phyloP scores from a whole-genome alignment of 2,329 filamentous ascomycete species.

The Aspergillus alliaceus region DNA sequence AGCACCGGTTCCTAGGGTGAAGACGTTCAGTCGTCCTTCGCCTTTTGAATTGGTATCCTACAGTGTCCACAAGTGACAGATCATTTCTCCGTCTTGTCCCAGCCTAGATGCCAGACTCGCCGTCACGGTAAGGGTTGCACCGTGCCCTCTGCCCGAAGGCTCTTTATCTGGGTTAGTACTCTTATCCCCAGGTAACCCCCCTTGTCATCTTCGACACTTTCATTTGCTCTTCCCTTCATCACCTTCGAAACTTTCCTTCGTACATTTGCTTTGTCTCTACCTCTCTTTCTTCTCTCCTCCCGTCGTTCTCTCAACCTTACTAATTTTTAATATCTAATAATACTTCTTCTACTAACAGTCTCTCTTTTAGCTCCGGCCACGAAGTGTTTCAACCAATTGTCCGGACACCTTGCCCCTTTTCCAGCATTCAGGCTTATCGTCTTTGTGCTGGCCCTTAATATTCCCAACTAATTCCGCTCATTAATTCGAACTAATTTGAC shows the following conservation, averaged over 20 bases:
- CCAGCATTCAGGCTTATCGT: slow-evolving; percentile 41
- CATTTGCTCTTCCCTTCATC: slow-evolving; percentile 8
- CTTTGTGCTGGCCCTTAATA: slow-evolving; percentile 47
- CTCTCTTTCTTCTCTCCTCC: slow-evolving; percentile 12
- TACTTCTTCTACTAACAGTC: slow-evolving; percentile 32
- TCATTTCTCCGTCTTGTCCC: slow-evolving; percentile 41
- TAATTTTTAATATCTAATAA: slow-evolving; percentile 22
- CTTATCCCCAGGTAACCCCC: slow-evolving; percentile 26
- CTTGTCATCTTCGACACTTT: slow-evolving; percentile 15
- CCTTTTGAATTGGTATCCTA: slow-evolving; percentile 37
- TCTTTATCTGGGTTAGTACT: slow-evolving; percentile 44
- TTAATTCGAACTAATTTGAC: slow-evolving; percentile 46
- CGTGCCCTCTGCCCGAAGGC: slow-evolving; percentile 41
- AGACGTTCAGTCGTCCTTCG: slow-evolving; percentile 51
- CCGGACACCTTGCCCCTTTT: slow-evolving; percentile 25
- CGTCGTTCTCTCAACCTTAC: slow-evolving; percentile 1
- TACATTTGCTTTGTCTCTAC: slow-evolving; percentile 8
- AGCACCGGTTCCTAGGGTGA: slow-evolving; percentile 41
- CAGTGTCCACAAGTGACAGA: slow-evolving; percentile 35
- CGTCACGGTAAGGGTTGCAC: slow-evolving; percentile 45
- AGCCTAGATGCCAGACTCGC: slow-evolving; percentile 47
- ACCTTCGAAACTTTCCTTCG: slow-evolving; percentile 14
- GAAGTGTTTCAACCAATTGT: slow-evolving; percentile 30
- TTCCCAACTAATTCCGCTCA: slow-evolving; percentile 60
- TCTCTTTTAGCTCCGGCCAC: slow-evolving; percentile 33